phyloP scores from a whole-genome alignment of 768 basidiomycete genomes.

The Mycena epipterygia region DNA sequence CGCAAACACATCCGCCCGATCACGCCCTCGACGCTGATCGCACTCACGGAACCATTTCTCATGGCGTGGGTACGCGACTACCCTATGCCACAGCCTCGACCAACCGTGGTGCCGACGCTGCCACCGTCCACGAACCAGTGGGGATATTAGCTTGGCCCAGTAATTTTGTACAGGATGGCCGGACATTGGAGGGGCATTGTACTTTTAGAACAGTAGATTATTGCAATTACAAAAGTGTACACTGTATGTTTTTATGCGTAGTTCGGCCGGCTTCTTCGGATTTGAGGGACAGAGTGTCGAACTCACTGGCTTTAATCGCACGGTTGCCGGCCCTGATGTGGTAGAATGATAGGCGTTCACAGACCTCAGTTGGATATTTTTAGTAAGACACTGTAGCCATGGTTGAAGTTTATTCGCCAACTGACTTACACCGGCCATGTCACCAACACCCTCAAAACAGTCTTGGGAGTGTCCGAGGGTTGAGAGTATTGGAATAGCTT shows the following conservation, averaged over 20 bases:
- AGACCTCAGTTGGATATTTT: neutral
- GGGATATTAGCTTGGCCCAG: neutral
- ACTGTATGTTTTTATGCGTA: neutral
- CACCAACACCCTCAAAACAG: neutral
- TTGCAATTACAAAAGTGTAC: neutral
- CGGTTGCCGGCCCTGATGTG: neutral
- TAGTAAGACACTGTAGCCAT: neutral
- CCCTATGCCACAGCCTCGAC: neutral
- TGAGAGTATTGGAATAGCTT: neutral
- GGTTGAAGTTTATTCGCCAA: neutral
- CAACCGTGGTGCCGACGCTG: neutral
- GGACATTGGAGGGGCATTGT: neutral
- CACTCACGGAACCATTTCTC: conserved; percentile 58
- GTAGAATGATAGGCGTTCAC: neutral
- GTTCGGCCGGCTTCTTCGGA: neutral
- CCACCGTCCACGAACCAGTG: neutral
- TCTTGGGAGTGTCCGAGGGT: neutral
- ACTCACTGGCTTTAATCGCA: neutral
- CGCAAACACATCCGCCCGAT: conserved; percentile 41
- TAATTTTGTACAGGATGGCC: neutral
- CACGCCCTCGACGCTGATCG: conserved; percentile 56
- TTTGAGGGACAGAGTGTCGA: neutral
- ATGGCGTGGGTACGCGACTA: conserved; percentile 53
- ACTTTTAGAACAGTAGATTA: neutral
- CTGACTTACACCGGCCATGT: neutral